phyloP scores from a whole-genome alignment of 2,329 filamentous ascomycete genomes.

The Hypoxylon sp. region DNA sequence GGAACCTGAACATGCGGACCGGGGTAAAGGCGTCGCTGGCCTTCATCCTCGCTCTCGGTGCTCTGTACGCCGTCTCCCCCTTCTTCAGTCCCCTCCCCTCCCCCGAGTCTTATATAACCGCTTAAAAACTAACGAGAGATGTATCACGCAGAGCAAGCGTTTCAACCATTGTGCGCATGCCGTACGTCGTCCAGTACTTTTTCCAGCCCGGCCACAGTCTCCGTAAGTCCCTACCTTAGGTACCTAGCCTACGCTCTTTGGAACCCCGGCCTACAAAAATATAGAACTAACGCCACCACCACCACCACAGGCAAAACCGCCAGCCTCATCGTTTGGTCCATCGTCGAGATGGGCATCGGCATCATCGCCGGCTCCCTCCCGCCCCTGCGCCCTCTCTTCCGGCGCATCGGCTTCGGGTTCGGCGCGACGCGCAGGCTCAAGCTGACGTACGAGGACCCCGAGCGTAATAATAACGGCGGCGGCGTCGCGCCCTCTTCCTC shows the following conservation, averaged over 20 bases:
- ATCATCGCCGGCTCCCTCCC: slow-evolving; percentile 50
- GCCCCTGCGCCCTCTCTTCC: slow-evolving; percentile 47
- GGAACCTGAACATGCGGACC: slow-evolving; percentile 37
- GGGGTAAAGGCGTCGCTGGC: slow-evolving; percentile 31
- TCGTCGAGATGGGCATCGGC: slow-evolving; percentile 49
- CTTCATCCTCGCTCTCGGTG: slow-evolving; percentile 35
- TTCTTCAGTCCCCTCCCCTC: too few relatives aligned
- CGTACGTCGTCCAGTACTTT: slow-evolving; percentile 23
- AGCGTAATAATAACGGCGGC: not conserved
- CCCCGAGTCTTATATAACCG: too few relatives aligned
- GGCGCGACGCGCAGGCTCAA: not conserved
- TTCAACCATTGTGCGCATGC: slow-evolving; percentile 35
- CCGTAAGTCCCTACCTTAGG: slow-evolving; percentile 13
- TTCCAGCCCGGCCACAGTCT: slow-evolving; percentile 13
- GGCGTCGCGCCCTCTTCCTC: not conserved
- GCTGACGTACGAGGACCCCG: not conserved
- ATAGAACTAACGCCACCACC: too few relatives aligned
- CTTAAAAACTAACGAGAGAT: too few relatives aligned
- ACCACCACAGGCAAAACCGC: slow-evolving; percentile 15
- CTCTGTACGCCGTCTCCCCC: slow-evolving; percentile 19
- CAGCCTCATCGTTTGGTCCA: slow-evolving; percentile 47
- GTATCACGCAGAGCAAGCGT: slow-evolving; percentile 40
- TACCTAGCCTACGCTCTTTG: too few relatives aligned
- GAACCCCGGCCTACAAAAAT: too few relatives aligned
- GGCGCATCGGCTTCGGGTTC: slow-evolving; percentile 19